Base-by-base conservation (phyloP, 2,329 filamentous ascomycete species). In the Apiospora malaysiana region DNA sequence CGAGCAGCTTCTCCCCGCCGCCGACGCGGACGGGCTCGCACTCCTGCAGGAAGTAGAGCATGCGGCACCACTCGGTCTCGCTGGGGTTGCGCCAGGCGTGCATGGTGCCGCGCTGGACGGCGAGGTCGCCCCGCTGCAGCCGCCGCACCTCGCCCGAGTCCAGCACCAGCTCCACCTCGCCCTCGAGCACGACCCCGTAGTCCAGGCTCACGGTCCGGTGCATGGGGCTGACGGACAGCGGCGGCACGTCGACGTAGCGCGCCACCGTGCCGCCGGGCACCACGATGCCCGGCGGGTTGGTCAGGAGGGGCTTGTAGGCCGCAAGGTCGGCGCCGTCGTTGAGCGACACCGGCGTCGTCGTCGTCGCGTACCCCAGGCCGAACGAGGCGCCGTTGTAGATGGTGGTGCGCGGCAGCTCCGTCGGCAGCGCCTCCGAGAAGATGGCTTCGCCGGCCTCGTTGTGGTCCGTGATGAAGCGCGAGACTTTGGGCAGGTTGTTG, bases 121-220 rank as follows among this genome's bases (percentile, higher is more conserved):
- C 81, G 42, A 85, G 78, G 74, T 88, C 86, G 1, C 86, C 86
- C 23, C 81, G 77, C 70, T 79, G 77, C 78, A 88, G 76, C 7
- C 79, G 47, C 47, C 80, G 78, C 70, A 73, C 80, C 71, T 85
- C 84, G 16, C 85, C 85, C 23, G 80, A 81, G 72, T 87, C 86
- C 23, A 87, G 76, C 25, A 83, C 73, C 77, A 86, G 79, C 74
- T 87, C 85, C 65, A 88, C 76, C 74, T 82, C 79, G 0, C 86
- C 86, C 72, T 86, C 84, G 4, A 87, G 73, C 18, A 87, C 83
- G 32, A 87, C 80, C 0, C 85, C 85, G 72, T 85, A 87, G 74
- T 87, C 85, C 2, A 87, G 76, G 69, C 81, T 84, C 68, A 84
- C 79, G 0, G 86, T 87, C 14, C 85, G 81, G 73, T 87, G 85